phyloP scores from a whole-genome alignment of 169 alveolate genomes.

The Eimeria mitis region DNA sequence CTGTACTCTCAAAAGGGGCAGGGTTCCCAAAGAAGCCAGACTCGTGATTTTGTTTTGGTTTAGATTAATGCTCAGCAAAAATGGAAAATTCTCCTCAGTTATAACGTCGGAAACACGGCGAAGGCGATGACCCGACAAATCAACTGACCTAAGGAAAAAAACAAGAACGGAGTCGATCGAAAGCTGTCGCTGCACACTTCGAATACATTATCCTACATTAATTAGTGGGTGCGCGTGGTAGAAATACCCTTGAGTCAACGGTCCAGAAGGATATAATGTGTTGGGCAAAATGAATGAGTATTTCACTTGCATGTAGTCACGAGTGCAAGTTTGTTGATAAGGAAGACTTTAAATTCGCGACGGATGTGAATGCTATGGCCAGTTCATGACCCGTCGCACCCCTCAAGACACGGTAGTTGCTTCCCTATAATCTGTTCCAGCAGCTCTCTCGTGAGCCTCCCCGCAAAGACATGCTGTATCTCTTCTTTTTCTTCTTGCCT shows the following conservation, averaged over 20 bases:
- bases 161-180: neutral
- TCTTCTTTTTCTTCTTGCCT: conserved; percentile 38
- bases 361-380: neutral
- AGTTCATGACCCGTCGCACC: neutral
- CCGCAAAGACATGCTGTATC: conserved; percentile 47
- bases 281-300: neutral
- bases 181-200: neutral
- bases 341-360: neutral
- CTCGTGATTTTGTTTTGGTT: conserved; percentile 44
- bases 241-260: neutral
- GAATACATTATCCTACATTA: neutral
- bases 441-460: conserved; percentile 77
- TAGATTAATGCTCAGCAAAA: conserved; percentile 15
- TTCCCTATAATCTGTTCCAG: conserved; percentile 73
- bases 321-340: neutral
- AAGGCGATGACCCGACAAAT: conserved; percentile 54
- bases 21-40: conserved; percentile 44
- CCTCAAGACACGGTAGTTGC: conserved; percentile 68
- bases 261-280: neutral
- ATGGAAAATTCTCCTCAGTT: conserved; percentile 63
- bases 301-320: neutral
- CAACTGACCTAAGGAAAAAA: conserved; percentile 55
- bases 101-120: conserved; percentile 67
- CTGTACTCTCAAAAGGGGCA: conserved; percentile 50
- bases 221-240: neutral